phyloP scores from a whole-genome alignment of 371 early-diverging fungal species.

The Circinella minor region DNA sequence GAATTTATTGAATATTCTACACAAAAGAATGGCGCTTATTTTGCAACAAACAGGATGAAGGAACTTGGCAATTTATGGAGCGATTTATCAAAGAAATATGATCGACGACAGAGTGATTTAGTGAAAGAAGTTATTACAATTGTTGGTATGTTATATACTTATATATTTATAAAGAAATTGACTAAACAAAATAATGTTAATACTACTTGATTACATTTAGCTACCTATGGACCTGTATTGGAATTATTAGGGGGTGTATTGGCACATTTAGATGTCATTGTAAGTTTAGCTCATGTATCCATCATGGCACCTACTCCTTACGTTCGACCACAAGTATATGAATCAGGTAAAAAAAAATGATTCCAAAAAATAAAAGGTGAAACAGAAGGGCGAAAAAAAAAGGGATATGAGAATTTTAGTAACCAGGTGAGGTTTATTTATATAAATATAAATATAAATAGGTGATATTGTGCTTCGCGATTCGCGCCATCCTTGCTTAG shows the following conservation, averaged over 20 bases:
- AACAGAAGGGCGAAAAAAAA: not conserved
- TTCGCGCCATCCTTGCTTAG: slow-evolving; percentile 95
- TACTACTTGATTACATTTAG: slow-evolving; percentile 26
- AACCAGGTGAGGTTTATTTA: not conserved
- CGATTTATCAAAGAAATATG: slow-evolving; percentile 65
- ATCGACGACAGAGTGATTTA: slow-evolving; percentile 69
- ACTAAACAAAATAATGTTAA: no score
- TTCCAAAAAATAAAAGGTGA: not conserved
- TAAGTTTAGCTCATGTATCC: slow-evolving; percentile 86
- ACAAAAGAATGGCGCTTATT: slow-evolving; percentile 89
- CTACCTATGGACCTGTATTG: slow-evolving; percentile 82
- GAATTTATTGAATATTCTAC: slow-evolving; percentile 86
- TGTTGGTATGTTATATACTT: slow-evolving; percentile 47
- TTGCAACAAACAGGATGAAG: slow-evolving; percentile 78
- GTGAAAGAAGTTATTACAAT: slow-evolving; percentile 87
- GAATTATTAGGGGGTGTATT: slow-evolving; percentile 77
- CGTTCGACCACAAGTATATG: slow-evolving; percentile 75
- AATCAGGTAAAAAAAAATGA: slow-evolving; percentile 38
- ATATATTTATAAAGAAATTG: no score
- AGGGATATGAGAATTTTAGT: no score
- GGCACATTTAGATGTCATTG: slow-evolving; percentile 88
- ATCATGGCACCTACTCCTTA: slow-evolving; percentile 85
- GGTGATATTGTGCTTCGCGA: slow-evolving; percentile 68
- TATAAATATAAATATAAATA: slow-evolving; percentile 41
- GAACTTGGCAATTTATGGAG: slow-evolving; percentile 54